Conservation (phyloP, 148 eudicot genomes). For the Camellia lanceoleosa region DNA sequence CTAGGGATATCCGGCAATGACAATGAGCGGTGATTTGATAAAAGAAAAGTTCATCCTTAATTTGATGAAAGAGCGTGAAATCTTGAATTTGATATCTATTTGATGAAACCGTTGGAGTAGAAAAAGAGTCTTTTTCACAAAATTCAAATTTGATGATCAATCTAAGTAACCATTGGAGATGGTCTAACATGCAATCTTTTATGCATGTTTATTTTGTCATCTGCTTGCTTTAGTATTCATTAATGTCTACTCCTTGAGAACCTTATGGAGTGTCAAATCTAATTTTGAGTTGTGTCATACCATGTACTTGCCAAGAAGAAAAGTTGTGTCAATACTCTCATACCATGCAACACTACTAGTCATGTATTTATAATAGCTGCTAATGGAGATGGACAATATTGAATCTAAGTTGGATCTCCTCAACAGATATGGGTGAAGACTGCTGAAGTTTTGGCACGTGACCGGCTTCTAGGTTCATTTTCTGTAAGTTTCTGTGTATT, state of each 20-base stretch:
- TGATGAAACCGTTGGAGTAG: too few species aligned
- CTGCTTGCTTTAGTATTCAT: not conserved
- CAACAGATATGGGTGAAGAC: conserved; percentile 96
- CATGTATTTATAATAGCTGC: not conserved
- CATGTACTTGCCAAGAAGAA: not conserved
- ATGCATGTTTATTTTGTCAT: not conserved
- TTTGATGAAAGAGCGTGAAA: too few species aligned
- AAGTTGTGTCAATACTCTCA: too few species aligned
- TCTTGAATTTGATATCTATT: too few species aligned
- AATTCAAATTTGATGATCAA: too few species aligned
- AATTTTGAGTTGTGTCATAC: not conserved
- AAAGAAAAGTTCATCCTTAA: too few species aligned
- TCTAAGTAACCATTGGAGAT: too few species aligned
- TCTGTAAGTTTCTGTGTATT: conserved; percentile 39
- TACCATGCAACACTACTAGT: not conserved
- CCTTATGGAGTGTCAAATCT: not conserved
- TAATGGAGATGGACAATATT: not conserved
- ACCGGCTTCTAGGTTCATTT: conserved; percentile 87
- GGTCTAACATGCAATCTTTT: too few species aligned
- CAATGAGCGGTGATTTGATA: too few species aligned
- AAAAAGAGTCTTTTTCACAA: too few species aligned
- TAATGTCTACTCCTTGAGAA: not conserved
- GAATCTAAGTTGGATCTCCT: conserved; percentile 9
- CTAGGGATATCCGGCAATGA: too few species aligned
- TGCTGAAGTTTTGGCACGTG: conserved; percentile 91